Conservation (phyloP, 2,329 filamentous ascomycete species). For the Cladorrhinum sp. region DNA sequence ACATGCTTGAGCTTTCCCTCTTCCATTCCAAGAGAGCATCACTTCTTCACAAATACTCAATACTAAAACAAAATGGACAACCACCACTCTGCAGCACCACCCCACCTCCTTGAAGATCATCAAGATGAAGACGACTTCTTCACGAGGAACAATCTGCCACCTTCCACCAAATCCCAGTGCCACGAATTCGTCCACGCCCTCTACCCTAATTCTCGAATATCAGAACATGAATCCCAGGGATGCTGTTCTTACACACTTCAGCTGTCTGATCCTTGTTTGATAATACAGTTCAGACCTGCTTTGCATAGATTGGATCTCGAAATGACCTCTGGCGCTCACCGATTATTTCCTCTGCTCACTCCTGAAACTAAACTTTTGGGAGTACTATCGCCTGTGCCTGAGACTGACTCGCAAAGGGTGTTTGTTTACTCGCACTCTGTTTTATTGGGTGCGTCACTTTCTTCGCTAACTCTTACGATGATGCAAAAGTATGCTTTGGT, state of each 20-base stretch:
- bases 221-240: slow-evolving; percentile 37
- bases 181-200: too few species aligned
- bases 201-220: too few species aligned
- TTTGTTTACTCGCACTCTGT: slow-evolving; percentile 18
- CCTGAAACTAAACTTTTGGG: slow-evolving; percentile 41
- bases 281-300: slow-evolving; percentile 49
- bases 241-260: slow-evolving; percentile 52
- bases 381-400: slow-evolving; percentile 25
- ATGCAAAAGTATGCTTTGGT: not conserved
- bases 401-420: too few species aligned
- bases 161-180: not conserved
- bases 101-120: too few species aligned
- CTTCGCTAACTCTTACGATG: not conserved
- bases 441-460: slow-evolving; percentile 26
- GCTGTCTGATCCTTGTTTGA: slow-evolving; percentile 33
- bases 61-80: too few species aligned
- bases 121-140: slow-evolving; percentile 1
- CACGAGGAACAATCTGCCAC: not conserved
- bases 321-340: slow-evolving; percentile 37
- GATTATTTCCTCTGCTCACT: slow-evolving; percentile 41
- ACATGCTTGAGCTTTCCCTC: too few species aligned
- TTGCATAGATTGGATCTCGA: slow-evolving; percentile 41
- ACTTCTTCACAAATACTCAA: too few species aligned
- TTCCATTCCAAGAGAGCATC: too few species aligned
- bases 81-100: too few species aligned